Evolutionary conservation across 495 filamentous ascomycete genomes (phyloP).

Genomic region (Staphylotrichum longicolle): DNA sequence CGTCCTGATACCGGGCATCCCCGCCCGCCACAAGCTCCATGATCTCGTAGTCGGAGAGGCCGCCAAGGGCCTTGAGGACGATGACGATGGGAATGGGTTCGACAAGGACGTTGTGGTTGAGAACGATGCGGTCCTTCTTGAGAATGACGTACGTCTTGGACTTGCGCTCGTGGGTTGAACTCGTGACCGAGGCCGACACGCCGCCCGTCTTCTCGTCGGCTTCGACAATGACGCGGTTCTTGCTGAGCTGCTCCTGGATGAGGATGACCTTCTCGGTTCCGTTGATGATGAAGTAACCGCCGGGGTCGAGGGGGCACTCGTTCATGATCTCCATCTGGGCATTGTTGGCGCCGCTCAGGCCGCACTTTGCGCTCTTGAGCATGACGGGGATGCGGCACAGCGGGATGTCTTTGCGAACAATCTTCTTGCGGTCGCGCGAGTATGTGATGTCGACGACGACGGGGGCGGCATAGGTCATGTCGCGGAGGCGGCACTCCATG

Average conservation of each 20-base stretch:
- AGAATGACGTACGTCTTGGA: conserved; percentile 93
- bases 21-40: conserved; percentile 80
- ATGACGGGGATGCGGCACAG: conserved; percentile 95
- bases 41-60: conserved; percentile 92
- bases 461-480: conserved; percentile 92
- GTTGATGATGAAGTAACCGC: conserved; percentile 89
- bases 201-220: conserved; percentile 83
- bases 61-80: conserved; percentile 87
- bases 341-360: conserved; percentile 74
- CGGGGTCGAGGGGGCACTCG: conserved; percentile 93
- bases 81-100: conserved; percentile 93
- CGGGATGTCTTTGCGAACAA: conserved; percentile 64
- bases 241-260: conserved; percentile 96
- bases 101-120: conserved; percentile 89
- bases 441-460: conserved; percentile 89
- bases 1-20: conserved; percentile 84
- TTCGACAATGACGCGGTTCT: conserved; percentile 97
- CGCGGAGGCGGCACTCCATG: conserved; percentile 91
- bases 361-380: conserved; percentile 92
- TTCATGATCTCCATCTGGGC: conserved; percentile 80
- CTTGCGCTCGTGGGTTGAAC: conserved; percentile 94
- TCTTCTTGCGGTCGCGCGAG: conserved; percentile 67
- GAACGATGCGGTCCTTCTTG: conserved; percentile 84
- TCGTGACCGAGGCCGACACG: conserved; percentile 95
- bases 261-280: conserved; percentile 96